Evolutionary conservation across 148 eudicot genomes (phyloP).

Genomic region (Cornus florida): DNA sequence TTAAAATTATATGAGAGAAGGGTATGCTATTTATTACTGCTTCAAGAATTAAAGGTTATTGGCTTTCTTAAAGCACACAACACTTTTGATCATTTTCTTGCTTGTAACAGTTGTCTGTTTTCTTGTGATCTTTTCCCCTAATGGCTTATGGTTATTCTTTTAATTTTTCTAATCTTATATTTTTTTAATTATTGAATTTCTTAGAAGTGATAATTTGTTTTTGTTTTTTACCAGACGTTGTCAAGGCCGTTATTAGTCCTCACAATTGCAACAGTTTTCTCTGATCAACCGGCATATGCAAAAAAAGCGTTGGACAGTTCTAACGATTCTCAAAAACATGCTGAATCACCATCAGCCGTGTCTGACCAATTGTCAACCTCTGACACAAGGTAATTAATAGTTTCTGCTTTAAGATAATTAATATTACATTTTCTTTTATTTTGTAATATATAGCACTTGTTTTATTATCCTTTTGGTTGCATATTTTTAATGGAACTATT

Average conservation of each 20-base stretch:
- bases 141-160: neutral
- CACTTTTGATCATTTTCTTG: neutral
- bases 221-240: conserved; percentile 36
- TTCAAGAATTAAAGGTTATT: neutral
- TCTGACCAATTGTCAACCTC: conserved; percentile 17
- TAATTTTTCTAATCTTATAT: neutral
- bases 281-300: conserved; percentile 29
- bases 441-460: too few species aligned
- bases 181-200: neutral
- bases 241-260: conserved; percentile 59
- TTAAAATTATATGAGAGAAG: neutral
- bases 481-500: neutral
- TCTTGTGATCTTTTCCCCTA: too few species aligned
- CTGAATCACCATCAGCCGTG: conserved; percentile 26
- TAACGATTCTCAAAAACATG: conserved; percentile 24
- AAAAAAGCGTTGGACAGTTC: conserved; percentile 36
- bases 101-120: too few species aligned
- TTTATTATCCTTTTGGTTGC: too few species aligned
- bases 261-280: conserved; percentile 45
- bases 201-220: neutral
- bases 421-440: too few species aligned
- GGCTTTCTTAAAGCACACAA: neutral
- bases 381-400: conserved; percentile 36
- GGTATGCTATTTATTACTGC: neutral
- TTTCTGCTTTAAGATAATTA: too few species aligned